A percentile compares a stretch with the other conserved stretches of the same genome.
These are phyloP conservation scores for Celoporthe dispersa DNA, from an alignment of 2,329 filamentous ascomycete species.

Conservation along the genomic window DNA sequence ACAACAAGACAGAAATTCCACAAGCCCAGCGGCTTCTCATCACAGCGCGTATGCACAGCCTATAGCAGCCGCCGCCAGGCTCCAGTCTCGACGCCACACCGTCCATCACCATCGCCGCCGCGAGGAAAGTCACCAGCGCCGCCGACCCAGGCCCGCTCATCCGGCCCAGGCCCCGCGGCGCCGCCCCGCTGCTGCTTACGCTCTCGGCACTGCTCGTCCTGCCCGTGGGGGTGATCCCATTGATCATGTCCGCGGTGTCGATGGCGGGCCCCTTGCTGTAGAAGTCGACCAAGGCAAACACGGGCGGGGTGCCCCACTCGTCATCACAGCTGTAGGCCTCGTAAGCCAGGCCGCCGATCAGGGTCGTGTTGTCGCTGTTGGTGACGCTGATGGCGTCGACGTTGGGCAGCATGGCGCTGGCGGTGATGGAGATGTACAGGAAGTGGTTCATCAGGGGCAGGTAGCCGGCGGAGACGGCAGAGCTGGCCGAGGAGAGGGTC, in stretches of 20 bases:
- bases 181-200: conserved; percentile 29
- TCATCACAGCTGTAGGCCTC: conserved; percentile 58
- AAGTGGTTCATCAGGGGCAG: conserved; percentile 84
- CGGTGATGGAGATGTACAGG: conserved; percentile 61
- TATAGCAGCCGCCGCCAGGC: not conserved
- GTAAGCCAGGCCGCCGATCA: conserved; percentile 56
- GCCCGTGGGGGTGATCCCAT: conserved; percentile 50
- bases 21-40: not conserved
- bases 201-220: conserved; percentile 31
- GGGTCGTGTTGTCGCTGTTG: conserved; percentile 63
- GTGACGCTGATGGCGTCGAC: conserved; percentile 64
- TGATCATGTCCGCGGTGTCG: conserved; percentile 69
- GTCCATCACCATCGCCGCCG: not conserved
- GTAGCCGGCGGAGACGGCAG: conserved; percentile 61
- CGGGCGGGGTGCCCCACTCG: conserved; percentile 68
- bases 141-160: conserved; percentile 36
- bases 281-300: conserved; percentile 80
- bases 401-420: conserved; percentile 64
- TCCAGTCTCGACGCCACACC: not conserved
- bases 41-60: not conserved
- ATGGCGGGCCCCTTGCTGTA: conserved; percentile 75
- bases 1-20: not conserved
- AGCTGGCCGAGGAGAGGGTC: conserved; percentile 49
- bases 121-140: conserved; percentile 43
- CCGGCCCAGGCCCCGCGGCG: conserved; percentile 16